phyloP scores from a whole-genome alignment of 257 asterid genomes.

The Thymus quinquecostatus region DNA sequence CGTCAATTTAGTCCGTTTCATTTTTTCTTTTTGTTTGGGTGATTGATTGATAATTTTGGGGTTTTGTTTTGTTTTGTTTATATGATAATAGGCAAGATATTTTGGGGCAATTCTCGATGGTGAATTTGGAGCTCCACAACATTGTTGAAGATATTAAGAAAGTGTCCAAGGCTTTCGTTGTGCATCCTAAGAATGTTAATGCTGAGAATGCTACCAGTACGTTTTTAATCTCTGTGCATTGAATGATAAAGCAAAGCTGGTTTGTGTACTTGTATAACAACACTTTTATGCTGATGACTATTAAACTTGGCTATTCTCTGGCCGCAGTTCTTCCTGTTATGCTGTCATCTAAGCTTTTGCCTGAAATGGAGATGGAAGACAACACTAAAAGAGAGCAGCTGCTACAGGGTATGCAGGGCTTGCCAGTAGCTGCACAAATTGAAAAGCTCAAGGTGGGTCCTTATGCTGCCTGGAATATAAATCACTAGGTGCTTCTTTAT shows the following conservation, averaged over 20 bases:
- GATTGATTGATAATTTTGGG: not conserved
- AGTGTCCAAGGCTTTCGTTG: constrained; percentile 95
- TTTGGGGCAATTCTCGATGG: constrained; percentile 94
- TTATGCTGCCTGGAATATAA: not conserved
- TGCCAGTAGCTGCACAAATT: constrained; percentile 75
- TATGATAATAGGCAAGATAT: constrained; percentile 71
- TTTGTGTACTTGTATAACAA: not conserved
- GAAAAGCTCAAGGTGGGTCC: constrained; percentile 79
- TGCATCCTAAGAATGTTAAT: constrained; percentile 91
- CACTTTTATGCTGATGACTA: constrained; percentile 2
- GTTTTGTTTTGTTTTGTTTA: constrained; percentile 26
- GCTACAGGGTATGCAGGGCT: constrained; percentile 81
- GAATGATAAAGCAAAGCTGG: not conserved
- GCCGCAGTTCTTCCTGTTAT: constrained; percentile 91
- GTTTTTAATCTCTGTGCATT: no score
- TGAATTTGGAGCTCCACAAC: constrained; percentile 89
- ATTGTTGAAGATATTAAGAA: constrained; percentile 92
- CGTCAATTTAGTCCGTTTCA: constrained; percentile 15
- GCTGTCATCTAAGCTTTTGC: constrained; percentile 94
- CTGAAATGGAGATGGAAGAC: constrained; percentile 96
- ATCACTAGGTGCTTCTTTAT: not conserved
- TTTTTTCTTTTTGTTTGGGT: not conserved
- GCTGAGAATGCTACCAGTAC: constrained; percentile 92
- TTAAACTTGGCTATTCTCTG: constrained; percentile 15
- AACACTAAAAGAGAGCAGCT: constrained; percentile 82